Base-by-base conservation (phyloP, 2,329 filamentous ascomycete species). In the Exophiala oligosperma region DNA sequence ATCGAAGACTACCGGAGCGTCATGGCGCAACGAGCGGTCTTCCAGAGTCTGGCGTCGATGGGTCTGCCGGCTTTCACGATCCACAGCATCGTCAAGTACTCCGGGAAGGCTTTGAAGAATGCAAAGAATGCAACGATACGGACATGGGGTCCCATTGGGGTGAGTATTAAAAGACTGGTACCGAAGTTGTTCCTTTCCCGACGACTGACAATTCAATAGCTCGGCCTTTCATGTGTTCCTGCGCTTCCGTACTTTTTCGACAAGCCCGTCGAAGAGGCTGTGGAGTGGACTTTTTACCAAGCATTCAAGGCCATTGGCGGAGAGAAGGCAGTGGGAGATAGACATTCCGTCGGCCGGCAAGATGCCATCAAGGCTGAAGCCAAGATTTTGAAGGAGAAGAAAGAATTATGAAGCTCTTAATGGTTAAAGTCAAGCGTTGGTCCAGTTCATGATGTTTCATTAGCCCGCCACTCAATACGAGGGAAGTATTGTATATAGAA, bases 41-140 rank as follows among this genome's bases (percentile, higher is more conserved):
- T 99, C 76, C 94, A 99, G 76, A 86, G 85, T 64, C 62, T 99
- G 49, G 94, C 94, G 0, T 91, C 86, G 69, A 99, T 99, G 94
- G 94, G 91, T 1, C 74, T 97, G 65, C 94, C 93, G 0, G 93
- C 92, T 0, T 91, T 97, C 62, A 96, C 92, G 0, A 96, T 97
- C 57, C 93, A 97, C 74, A 92, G 88, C 61, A 88, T 97, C 4
- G 94, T 99, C 52, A 84, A 86, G 60, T 97, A 99, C 71, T 92
- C 90, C 0, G 92, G 94, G 0, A 81, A 81, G 40, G 91, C 91
- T n/a, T 73, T 99, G 78, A 96, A 93, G 77, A 81, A 90, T 67
- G 80, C 81, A 21, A 93, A 94, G 80, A 96, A 89, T 70, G 79
- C 81, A 59, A 84, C 77, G 3, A 59, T 97, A 24, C 80, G 93